These are phyloP conservation scores for Nakaseomyces kungkrabaensis DNA, from an alignment of 1,139 yeast genomes.

Conservation along the genomic window DNA sequence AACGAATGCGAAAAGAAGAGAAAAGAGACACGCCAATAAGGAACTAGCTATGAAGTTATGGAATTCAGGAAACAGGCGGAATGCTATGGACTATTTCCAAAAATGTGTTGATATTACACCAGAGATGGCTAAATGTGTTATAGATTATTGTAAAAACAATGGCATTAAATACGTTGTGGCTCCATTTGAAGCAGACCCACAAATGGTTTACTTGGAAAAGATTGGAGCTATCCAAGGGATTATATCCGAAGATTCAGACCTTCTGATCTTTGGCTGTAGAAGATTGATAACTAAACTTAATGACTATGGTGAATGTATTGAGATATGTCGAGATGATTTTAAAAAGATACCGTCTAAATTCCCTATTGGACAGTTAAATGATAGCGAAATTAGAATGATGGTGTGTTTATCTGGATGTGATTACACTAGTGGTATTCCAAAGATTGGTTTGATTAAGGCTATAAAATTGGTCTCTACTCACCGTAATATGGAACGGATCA, in stretches of 20 bases:
- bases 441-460: conserved; percentile 75
- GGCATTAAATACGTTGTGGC: conserved; percentile 75
- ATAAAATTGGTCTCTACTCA: conserved; percentile 48
- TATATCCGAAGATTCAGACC: conserved; percentile 88
- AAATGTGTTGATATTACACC: conserved; percentile 85
- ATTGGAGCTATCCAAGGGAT: conserved; percentile 72
- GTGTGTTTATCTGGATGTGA: conserved; percentile 95
- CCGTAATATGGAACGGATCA: conserved; percentile 43
- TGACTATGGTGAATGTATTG: conserved; percentile 67
- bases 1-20: conserved; percentile 59
- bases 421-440: conserved; percentile 77
- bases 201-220: conserved; percentile 82
- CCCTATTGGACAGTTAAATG: conserved; percentile 41
- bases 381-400: conserved; percentile 56
- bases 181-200: conserved; percentile 98
- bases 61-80: conserved; percentile 42
- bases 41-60: conserved; percentile 43
- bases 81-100: conserved; percentile 61
- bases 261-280: conserved; percentile 78
- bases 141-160: conserved; percentile 55
- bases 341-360: conserved; percentile 32
- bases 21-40: conserved; percentile 48
- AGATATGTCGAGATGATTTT: conserved; percentile 50
- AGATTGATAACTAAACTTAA: conserved; percentile 70
- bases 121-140: conserved; percentile 79